Conservation (phyloP, 1,284 basidiomycete genomes). For the Cutaneotrichosporon curvatum region DNA sequence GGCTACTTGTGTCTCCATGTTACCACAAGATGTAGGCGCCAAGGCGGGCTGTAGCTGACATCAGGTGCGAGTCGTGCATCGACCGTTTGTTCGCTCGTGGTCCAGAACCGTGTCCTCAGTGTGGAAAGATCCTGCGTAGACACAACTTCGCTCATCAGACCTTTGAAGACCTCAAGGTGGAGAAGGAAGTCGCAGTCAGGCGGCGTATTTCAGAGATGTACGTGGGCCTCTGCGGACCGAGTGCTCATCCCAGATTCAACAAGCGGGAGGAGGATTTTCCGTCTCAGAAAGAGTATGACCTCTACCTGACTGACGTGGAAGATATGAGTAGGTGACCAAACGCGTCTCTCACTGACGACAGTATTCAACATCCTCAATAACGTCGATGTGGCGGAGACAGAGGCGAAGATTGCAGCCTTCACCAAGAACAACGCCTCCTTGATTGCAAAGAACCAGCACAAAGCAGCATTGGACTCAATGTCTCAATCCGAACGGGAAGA, state of each 20-base stretch:
- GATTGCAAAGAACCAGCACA: slow-evolving; percentile 73
- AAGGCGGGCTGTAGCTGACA: not conserved
- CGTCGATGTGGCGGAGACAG: slow-evolving; percentile 74
- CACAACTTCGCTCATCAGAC: slow-evolving; percentile 92
- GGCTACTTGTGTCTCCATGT: slow-evolving; percentile 88
- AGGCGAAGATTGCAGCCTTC: slow-evolving; percentile 72
- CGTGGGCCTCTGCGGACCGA: slow-evolving; percentile 18
- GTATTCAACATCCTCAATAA: slow-evolving; percentile 95
- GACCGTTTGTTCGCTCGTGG: slow-evolving; percentile 93
- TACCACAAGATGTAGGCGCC: slow-evolving; percentile 89
- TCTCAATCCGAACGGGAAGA: slow-evolving; percentile 58
- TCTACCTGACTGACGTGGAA: slow-evolving; percentile 94
- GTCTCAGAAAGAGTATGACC: slow-evolving; percentile 77
- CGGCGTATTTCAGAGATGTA: slow-evolving; percentile 80
- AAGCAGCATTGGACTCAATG: slow-evolving; percentile 49
- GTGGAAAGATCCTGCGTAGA: slow-evolving; percentile 81
- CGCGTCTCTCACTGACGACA: slow-evolving; percentile 1
- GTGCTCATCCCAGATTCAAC: slow-evolving; percentile 64
- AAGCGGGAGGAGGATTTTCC: slow-evolving; percentile 85
- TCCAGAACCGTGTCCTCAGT: slow-evolving; percentile 93
- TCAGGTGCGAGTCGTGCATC: slow-evolving; percentile 94
- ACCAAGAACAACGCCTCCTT: slow-evolving; percentile 69
- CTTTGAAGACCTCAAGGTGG: slow-evolving; percentile 91
- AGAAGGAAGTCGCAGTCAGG: slow-evolving; percentile 90
- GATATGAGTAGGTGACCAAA: slow-evolving; percentile 65